Conservation (phyloP, 495 filamentous ascomycete species). For the Lasiosphaeria hispida region DNA sequence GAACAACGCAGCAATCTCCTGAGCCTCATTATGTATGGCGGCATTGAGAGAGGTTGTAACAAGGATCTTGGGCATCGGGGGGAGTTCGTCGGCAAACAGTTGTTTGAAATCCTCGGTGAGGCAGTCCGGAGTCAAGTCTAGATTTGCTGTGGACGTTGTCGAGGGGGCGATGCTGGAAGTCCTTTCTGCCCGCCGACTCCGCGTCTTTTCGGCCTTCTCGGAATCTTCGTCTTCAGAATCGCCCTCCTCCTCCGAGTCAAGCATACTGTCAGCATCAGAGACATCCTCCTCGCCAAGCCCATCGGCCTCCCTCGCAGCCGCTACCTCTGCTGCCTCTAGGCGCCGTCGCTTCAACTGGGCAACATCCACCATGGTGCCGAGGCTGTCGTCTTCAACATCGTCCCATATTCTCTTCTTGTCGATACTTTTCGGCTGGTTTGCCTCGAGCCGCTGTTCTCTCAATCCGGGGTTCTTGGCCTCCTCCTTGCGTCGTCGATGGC, state of each 20-base stretch:
- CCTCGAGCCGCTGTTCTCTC: conserved; percentile 63
- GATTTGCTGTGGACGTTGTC: conserved; percentile 61
- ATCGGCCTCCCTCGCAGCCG: conserved; percentile 43
- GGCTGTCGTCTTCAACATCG: conserved; percentile 73
- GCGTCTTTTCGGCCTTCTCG: conserved; percentile 32
- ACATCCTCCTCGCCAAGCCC: conserved; percentile 50
- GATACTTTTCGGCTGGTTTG: conserved; percentile 79
- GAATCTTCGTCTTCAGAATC: conserved; percentile 46
- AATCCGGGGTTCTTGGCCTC: conserved; percentile 82
- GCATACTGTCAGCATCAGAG: conserved; percentile 74
- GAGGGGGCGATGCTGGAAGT: conserved; percentile 54
- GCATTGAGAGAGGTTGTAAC: conserved; percentile 86
- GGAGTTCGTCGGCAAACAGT: conserved; percentile 67
- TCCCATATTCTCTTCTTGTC: conserved; percentile 94
- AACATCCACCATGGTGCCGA: conserved; percentile 76
- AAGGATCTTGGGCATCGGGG: conserved; percentile 69
- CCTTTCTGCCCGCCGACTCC: conserved; percentile 54
- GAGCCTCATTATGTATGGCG: conserved; percentile 77
- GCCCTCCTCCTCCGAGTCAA: conserved; percentile 52
- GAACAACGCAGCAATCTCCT: conserved; percentile 74
- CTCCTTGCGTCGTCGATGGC: conserved; percentile 74
- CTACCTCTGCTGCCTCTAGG: conserved; percentile 61
- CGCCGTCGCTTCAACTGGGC: conserved; percentile 71
- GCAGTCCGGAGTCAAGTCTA: conserved; percentile 67
- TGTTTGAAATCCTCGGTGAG: conserved; percentile 74